These are phyloP conservation scores for Colletotrichum chrysophilum DNA, from an alignment of 2,329 filamentous ascomycete genomes.

Conservation along the genomic window DNA sequence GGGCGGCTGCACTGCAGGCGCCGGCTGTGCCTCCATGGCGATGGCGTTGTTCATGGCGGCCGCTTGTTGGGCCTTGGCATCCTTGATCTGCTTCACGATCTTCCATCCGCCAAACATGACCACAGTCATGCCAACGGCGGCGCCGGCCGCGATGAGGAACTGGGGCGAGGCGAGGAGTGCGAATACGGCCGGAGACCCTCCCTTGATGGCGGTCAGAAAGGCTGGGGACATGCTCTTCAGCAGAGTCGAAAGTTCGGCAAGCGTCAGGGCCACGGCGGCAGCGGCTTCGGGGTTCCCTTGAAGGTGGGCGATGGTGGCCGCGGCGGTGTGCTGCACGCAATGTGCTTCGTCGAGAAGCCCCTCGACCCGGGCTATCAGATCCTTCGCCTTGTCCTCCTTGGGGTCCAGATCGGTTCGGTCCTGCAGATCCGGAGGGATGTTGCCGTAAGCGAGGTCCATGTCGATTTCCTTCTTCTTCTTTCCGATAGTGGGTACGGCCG, in stretches of 20 bases:
- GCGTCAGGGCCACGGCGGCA: constrained; percentile 88
- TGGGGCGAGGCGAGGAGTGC: constrained; percentile 87
- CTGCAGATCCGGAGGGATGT: constrained; percentile 73
- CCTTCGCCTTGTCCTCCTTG: constrained; percentile 52
- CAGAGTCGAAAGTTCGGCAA: constrained; percentile 88
- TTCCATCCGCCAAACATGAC: constrained; percentile 97
- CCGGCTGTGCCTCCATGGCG: constrained; percentile 29
- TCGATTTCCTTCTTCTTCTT: constrained; percentile 67
- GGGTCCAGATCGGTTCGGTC: constrained; percentile 52
- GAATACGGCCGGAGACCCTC: constrained; percentile 83
- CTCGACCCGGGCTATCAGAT: constrained; percentile 78
- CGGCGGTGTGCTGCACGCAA: constrained; percentile 85
- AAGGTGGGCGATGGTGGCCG: constrained; percentile 79
- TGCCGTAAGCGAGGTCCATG: constrained; percentile 91
- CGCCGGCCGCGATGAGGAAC: constrained; percentile 90
- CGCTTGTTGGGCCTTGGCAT: constrained; percentile 37
- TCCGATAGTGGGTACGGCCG: constrained; percentile 33
- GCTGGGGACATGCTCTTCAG: constrained; percentile 84
- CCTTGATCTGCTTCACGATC: constrained; percentile 85
- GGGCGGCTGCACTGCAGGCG: neutral
- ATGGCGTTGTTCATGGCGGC: constrained; percentile 26
- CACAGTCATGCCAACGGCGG: constrained; percentile 90
- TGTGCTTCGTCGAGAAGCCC: constrained; percentile 83
- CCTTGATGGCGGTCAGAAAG: constrained; percentile 77
- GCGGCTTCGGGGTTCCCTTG: constrained; percentile 79